Percentiles rank a stretch among this genome's conserved stretches.
Evolutionary conservation across 2,329 filamentous ascomycete genomes (phyloP).

Genomic region (Cladosporium velox): DNA sequence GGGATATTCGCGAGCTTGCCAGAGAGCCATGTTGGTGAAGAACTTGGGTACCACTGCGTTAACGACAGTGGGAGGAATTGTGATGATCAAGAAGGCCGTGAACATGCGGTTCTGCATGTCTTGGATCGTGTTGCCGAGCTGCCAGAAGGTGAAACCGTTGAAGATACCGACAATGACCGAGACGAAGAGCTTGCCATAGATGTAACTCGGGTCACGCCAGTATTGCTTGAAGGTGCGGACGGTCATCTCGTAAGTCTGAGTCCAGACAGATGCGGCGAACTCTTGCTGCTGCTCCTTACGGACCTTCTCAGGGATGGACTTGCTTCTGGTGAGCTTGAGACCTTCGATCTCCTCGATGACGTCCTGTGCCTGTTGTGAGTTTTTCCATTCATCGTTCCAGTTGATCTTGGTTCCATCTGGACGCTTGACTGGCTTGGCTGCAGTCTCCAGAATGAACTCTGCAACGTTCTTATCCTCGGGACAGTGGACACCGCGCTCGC

Average conservation of each 20-base stretch:
- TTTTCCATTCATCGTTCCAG: slow-evolving; percentile 75
- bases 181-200: slow-evolving; percentile 75
- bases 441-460: slow-evolving; percentile 67
- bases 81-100: slow-evolving; percentile 61
- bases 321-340: slow-evolving; percentile 60
- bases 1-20: slow-evolving; percentile 72
- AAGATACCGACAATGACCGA: slow-evolving; percentile 72
- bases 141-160: slow-evolving; percentile 78
- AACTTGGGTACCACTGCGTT: slow-evolving; percentile 78
- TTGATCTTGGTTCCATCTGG: slow-evolving; percentile 60
- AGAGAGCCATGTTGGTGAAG: slow-evolving; percentile 70
- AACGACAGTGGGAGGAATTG: slow-evolving; percentile 68
- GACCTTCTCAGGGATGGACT: slow-evolving; percentile 39
- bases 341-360: slow-evolving; percentile 66
- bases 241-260: slow-evolving; percentile 67
- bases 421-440: slow-evolving; percentile 57
- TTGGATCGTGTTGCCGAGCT: slow-evolving; percentile 63
- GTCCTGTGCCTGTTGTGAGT: slow-evolving; percentile 61
- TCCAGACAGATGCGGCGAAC: slow-evolving; percentile 65
- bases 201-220: slow-evolving; percentile 74
- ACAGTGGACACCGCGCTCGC: slow-evolving; percentile 64
- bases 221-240: slow-evolving; percentile 71
- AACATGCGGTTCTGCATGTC: slow-evolving; percentile 81
- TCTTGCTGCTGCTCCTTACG: slow-evolving; percentile 42
- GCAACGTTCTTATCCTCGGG: slow-evolving; percentile 67